Conservation (phyloP, 306 rosid genomes). For the Castanopsis chinensis region DNA sequence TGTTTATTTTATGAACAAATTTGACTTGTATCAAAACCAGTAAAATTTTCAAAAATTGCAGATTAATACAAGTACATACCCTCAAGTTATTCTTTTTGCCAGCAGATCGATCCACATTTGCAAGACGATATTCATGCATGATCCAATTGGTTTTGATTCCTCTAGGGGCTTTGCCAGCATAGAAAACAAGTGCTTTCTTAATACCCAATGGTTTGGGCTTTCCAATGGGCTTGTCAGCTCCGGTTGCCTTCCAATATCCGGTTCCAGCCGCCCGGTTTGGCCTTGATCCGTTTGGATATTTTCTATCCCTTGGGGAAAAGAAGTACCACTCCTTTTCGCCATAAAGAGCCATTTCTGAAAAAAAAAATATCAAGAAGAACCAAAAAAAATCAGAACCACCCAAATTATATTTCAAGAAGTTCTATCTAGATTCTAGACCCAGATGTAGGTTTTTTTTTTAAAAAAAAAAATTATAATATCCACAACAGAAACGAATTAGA, state of each 20-base stretch:
- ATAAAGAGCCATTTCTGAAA: slow-evolving; percentile 55
- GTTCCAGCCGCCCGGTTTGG: slow-evolving; percentile 90
- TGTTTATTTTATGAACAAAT: too few species aligned
- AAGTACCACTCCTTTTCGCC: slow-evolving; percentile 98
- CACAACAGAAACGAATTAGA: too few species aligned
- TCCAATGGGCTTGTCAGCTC: slow-evolving; percentile 93
- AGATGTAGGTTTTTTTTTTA: not conserved
- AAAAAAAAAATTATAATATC: too few species aligned
- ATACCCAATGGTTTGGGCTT: slow-evolving; percentile 80
- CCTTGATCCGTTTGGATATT: slow-evolving; percentile 93
- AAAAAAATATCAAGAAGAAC: not conserved
- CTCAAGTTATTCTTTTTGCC: slow-evolving; percentile 59
- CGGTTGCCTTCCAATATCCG: slow-evolving; percentile 97
- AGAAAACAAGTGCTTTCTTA: slow-evolving; percentile 86
- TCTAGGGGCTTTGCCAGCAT: slow-evolving; percentile 81
- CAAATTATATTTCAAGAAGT: not conserved
- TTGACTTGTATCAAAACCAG: too few species aligned
- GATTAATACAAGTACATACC: slow-evolving; percentile 33
- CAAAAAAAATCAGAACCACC: not conserved
- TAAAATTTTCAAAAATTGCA: too few species aligned
- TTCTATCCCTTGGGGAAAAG: slow-evolving; percentile 87
- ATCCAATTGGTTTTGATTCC: slow-evolving; percentile 97
- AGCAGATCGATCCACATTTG: slow-evolving; percentile 89
- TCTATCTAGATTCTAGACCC: not conserved
- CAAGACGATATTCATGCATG: slow-evolving; percentile 97